Conservation (phyloP, 1,284 basidiomycete genomes). For the Trametes hirsuta region DNA sequence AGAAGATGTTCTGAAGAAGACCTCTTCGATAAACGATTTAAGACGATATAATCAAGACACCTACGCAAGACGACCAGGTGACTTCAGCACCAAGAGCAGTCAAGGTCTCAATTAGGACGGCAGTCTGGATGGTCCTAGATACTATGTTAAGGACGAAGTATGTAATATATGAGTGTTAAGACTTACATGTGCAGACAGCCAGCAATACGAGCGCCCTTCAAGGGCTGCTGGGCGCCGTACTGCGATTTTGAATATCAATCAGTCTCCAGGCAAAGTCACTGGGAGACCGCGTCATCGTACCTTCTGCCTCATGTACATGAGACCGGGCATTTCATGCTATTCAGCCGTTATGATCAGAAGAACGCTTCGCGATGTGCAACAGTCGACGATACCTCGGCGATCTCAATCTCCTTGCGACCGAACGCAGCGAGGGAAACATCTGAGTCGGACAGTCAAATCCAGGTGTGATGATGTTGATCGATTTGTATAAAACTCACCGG, state of each 20-base stretch:
- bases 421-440: conserved; percentile 96
- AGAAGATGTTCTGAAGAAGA: conserved; percentile 90
- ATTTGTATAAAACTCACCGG: conserved; percentile 51
- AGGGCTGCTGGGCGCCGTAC: conserved; percentile 84
- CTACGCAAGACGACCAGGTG: conserved; percentile 97
- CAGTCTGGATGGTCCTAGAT: conserved; percentile 90
- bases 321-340: conserved; percentile 90
- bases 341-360: conserved; percentile 15
- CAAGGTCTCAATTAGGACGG: conserved; percentile 96
- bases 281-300: conserved; percentile 40
- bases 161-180: not conserved
- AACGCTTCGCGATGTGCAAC: not conserved
- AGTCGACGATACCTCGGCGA: conserved; percentile 73
- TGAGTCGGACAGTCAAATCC: conserved; percentile 36
- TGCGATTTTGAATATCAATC: conserved; percentile 36
- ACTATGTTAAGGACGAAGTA: not conserved
- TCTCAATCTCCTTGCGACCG: conserved; percentile 98
- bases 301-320: conserved; percentile 90
- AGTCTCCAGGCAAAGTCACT: not conserved
- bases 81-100: conserved; percentile 96
- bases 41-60: conserved; percentile 32
- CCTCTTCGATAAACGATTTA: not conserved
- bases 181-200: conserved; percentile 95
- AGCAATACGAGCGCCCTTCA: conserved; percentile 95
- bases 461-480: not conserved